phyloP scores from a whole-genome alignment of 768 basidiomycete species.

The Chalciporus chontae region DNA sequence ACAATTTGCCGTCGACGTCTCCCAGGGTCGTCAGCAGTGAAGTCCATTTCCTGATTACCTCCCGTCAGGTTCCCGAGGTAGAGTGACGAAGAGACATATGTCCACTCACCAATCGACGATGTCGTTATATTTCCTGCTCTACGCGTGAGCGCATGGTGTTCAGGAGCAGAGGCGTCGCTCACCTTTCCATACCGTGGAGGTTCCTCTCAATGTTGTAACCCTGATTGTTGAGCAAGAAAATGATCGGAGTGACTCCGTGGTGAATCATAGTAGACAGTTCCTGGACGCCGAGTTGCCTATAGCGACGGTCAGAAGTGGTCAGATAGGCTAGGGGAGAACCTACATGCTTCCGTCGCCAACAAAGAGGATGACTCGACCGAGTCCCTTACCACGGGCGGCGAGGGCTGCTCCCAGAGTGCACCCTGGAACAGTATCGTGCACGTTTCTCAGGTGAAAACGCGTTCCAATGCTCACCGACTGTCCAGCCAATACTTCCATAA shows the following conservation, averaged over 20 bases:
- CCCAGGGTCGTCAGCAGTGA: constrained; percentile 58
- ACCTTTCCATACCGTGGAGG: constrained; percentile 63
- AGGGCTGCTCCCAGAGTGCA: constrained; percentile 75
- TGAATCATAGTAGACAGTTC: constrained; percentile 84
- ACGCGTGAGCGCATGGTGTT: background rate
- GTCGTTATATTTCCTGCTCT: constrained; percentile 75
- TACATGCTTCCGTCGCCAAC: constrained; percentile 82
- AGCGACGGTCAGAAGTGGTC: constrained; percentile 5
- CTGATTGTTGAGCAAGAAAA: constrained; percentile 78
- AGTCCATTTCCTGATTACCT: constrained; percentile 53
- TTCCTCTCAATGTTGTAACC: constrained; percentile 88
- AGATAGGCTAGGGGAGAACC: constrained; percentile 24
- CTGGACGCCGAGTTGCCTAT: constrained; percentile 74
- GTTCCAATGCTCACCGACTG: constrained; percentile 49
- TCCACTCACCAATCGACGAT: constrained; percentile 62
- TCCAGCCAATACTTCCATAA: constrained; percentile 93
- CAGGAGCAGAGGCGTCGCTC: background rate
- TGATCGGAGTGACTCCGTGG: constrained; percentile 69
- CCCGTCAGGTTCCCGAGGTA: background rate
- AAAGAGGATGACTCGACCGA: constrained; percentile 76
- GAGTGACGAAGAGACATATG: background rate
- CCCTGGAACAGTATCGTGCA: constrained; percentile 29
- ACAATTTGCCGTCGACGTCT: constrained; percentile 43
- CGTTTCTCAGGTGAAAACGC: background rate
- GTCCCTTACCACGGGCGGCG: constrained; percentile 62